Evolutionary conservation across 768 basidiomycete species (phyloP).

Genomic region (Neoboletus magnificus): DNA sequence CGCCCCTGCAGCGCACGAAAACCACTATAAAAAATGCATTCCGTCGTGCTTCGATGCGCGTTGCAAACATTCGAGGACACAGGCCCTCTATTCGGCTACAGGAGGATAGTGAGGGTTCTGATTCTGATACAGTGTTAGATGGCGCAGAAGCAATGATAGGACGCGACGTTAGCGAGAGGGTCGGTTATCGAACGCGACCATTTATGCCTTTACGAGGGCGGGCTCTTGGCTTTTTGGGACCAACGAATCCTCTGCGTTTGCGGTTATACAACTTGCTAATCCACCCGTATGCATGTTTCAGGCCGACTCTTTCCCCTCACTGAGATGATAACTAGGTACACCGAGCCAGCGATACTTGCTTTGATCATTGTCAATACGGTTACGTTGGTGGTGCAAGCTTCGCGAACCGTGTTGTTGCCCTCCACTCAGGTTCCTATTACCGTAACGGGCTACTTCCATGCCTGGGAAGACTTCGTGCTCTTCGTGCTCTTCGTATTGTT

Average conservation of each 20-base stretch:
- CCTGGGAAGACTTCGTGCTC: conserved; percentile 88
- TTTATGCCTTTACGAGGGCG: conserved; percentile 63
- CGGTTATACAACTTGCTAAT: conserved; percentile 66
- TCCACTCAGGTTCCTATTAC: conserved; percentile 40
- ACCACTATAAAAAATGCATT: conserved; percentile 57
- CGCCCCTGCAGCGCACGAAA: conserved; percentile 60
- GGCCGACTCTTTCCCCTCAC: background rate
- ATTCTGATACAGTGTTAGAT: conserved; percentile 29
- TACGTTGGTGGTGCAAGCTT: conserved; percentile 77
- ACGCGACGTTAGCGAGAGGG: conserved; percentile 22
- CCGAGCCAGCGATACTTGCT: conserved; percentile 80
- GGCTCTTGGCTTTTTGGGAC: conserved; percentile 74
- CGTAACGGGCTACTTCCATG: conserved; percentile 73
- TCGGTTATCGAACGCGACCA: conserved; percentile 41
- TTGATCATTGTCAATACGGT: conserved; percentile 84
- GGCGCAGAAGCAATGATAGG: conserved; percentile 38
- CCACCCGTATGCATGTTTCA: conserved; percentile 54
- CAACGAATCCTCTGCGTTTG: conserved; percentile 60
- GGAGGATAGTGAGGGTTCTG: conserved; percentile 43
- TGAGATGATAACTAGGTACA: conserved; percentile 51
- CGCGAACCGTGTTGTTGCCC: conserved; percentile 55
- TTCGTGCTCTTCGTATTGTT: conserved; percentile 82
- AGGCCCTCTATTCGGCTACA: conserved; percentile 57
- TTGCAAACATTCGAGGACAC: conserved; percentile 72
- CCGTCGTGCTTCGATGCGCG: conserved; percentile 66